Percentiles rank a stretch among this genome's conserved stretches.
Evolutionary conservation across 2,329 filamentous ascomycete species (phyloP).

Genomic region (Amauroascus verrucosus): DNA sequence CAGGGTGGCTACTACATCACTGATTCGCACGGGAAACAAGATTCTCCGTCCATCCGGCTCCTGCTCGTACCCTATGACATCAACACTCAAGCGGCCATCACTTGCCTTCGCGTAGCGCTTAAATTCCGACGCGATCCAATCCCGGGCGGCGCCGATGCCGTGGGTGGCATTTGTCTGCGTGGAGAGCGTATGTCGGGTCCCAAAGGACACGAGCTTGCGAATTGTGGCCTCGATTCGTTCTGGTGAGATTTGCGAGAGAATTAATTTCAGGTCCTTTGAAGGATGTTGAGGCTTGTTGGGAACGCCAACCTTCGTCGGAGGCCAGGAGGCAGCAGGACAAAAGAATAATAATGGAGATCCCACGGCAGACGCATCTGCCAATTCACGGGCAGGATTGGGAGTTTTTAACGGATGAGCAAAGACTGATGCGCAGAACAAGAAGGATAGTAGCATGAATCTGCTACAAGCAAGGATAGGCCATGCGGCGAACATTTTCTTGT

Average conservation of each 20-base stretch:
- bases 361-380: not conserved
- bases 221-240: conserved; percentile 10
- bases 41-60: conserved; percentile 11
- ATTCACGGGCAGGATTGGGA: conserved; percentile 1
- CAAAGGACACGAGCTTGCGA: conserved; percentile 12
- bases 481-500: not conserved
- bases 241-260: conserved; percentile 11
- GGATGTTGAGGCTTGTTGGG: conserved; percentile 10
- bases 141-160: conserved; percentile 12
- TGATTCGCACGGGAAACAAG: conserved; percentile 11
- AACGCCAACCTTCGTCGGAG: not conserved
- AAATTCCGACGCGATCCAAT: conserved; percentile 13
- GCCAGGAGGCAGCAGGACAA: conserved; percentile 13
- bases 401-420: conserved; percentile 2
- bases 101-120: conserved; percentile 12
- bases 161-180: conserved; percentile 13
- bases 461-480: not conserved
- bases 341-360: conserved; percentile 5
- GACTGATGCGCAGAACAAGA: not conserved
- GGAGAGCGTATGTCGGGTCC: conserved; percentile 12
- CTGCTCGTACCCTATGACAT: conserved; percentile 12
- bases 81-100: conserved; percentile 10
- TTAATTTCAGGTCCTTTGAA: conserved; percentile 5
- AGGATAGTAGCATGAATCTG: not conserved
- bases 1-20: conserved; percentile 13